Percentiles rank a stretch among this genome's conserved stretches.
These are phyloP conservation scores for Phytopythium oedochilum DNA, from an alignment of 352 stramenopile genomes.

Conservation along the genomic window DNA sequence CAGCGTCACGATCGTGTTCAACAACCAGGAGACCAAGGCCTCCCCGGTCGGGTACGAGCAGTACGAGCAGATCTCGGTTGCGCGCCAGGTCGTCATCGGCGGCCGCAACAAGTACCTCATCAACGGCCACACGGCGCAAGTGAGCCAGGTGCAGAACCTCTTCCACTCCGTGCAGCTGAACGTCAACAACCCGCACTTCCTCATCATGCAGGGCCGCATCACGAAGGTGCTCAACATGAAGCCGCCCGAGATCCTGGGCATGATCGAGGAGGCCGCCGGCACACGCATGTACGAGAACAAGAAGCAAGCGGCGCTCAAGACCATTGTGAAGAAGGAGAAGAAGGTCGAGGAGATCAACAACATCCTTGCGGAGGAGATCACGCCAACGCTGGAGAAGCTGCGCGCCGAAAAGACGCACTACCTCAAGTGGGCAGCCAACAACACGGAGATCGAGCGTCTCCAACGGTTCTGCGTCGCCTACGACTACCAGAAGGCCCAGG, in stretches of 20 bases:
- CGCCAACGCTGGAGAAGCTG: slow-evolving; percentile 97
- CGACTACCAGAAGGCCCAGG: slow-evolving; percentile 90
- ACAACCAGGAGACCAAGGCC: slow-evolving; percentile 93
- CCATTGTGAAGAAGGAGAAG: slow-evolving; percentile 99
- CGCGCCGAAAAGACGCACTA: slow-evolving; percentile 97
- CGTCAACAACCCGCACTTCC: slow-evolving; percentile 99
- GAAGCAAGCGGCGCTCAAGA: slow-evolving; percentile 97
- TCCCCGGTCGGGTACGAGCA: slow-evolving; percentile 97
- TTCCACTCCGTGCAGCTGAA: slow-evolving; percentile 99
- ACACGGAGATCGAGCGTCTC: slow-evolving; percentile 97
- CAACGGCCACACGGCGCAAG: slow-evolving; percentile 97
- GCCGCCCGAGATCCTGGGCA: slow-evolving; percentile 97
- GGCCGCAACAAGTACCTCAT: slow-evolving; percentile 99
- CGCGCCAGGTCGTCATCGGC: slow-evolving; percentile 97
- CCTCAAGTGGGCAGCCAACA: slow-evolving; percentile 98
- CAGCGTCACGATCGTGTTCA: slow-evolving; percentile 98
- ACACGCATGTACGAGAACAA: slow-evolving; percentile 99
- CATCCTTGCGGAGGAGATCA: slow-evolving; percentile 98
- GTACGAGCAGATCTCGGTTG: slow-evolving; percentile 98
- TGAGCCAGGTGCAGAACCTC: slow-evolving; percentile 98
- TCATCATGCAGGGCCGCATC: slow-evolving; percentile 99
- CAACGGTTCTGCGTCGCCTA: slow-evolving; percentile 96
- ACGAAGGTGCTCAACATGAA: slow-evolving; percentile 99
- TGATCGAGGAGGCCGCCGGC: slow-evolving; percentile 99
- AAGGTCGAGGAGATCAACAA: slow-evolving; percentile 99